phyloP scores from a whole-genome alignment of 1,284 basidiomycete species.

The Inonotus hispidus region DNA sequence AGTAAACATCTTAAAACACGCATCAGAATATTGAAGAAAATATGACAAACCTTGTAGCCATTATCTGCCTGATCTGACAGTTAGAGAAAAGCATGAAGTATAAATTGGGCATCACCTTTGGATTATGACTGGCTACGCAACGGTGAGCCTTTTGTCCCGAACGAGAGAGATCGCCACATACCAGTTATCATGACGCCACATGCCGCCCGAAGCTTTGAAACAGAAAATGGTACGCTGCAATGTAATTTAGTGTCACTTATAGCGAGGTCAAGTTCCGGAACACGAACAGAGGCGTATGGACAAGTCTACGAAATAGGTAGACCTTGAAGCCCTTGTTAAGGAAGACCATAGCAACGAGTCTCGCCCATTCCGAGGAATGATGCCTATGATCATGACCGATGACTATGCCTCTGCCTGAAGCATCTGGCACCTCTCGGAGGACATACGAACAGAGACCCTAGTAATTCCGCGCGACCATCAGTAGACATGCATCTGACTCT shows the following conservation, averaged over 20 bases:
- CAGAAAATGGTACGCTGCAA: constrained; percentile 69
- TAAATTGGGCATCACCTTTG: constrained; percentile 47
- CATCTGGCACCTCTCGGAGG: constrained; percentile 44
- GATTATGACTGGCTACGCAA: constrained; percentile 73
- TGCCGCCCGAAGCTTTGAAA: constrained; percentile 60
- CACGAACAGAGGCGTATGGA: constrained; percentile 75
- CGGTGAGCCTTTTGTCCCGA: background rate
- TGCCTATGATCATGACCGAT: constrained; percentile 80
- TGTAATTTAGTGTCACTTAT: background rate
- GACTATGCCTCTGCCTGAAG: constrained; percentile 60
- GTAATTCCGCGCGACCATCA: too few relatives aligned
- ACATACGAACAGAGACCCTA: constrained; percentile 77
- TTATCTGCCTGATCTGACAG: constrained; percentile 59
- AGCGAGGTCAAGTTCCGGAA: background rate
- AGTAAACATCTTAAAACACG: background rate
- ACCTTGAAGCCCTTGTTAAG: constrained; percentile 58
- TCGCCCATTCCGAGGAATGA: constrained; percentile 73
- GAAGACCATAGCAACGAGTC: constrained; percentile 68
- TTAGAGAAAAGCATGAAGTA: background rate
- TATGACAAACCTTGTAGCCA: constrained; percentile 65
- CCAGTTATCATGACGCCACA: constrained; percentile 88
- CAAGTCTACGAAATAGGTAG: constrained; percentile 62
- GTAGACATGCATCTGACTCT: background rate
- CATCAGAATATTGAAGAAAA: background rate
- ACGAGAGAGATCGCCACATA: constrained; percentile 25